Evolutionary conservation across 331 rosid genomes (phyloP).

Genomic region (Quercus phellos): DNA sequence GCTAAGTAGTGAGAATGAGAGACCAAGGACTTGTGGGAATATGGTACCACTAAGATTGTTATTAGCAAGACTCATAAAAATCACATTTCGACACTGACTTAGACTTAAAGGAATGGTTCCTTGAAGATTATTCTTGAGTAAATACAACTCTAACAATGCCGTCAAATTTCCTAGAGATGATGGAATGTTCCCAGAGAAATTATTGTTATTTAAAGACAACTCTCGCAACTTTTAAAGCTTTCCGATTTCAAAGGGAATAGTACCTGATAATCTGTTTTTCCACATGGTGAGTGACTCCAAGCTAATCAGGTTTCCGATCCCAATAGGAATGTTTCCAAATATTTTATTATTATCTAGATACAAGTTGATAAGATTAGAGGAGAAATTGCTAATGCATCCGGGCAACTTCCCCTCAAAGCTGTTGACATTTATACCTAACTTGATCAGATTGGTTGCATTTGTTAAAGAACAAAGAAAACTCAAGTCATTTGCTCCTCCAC

Average conservation of each 20-base stretch:
- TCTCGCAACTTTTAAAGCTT: neutral
- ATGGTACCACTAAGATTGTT: neutral
- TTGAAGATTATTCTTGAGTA: neutral
- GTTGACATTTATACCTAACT: too few relatives aligned
- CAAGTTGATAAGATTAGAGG: neutral
- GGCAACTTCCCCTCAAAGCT: too few relatives aligned
- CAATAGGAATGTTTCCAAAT: neutral
- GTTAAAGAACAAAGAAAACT: neutral
- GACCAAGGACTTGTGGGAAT: neutral
- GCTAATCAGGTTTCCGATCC: neutral
- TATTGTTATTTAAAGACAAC: neutral
- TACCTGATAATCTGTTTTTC: neutral
- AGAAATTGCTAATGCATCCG: neutral
- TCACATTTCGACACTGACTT: neutral
- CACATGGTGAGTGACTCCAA: neutral
- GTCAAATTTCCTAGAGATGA: neutral
- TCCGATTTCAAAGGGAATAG: neutral
- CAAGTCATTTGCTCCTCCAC: neutral
- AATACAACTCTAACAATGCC: neutral
- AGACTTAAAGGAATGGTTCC: constrained; percentile 8
- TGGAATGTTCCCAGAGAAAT: neutral
- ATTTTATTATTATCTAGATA: neutral
- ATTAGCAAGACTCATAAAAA: neutral
- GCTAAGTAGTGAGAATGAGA: neutral
- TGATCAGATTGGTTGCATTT: neutral